Base-by-base conservation (phyloP, 805 yeast genomes). In the Kuraishia piskuri region DNA sequence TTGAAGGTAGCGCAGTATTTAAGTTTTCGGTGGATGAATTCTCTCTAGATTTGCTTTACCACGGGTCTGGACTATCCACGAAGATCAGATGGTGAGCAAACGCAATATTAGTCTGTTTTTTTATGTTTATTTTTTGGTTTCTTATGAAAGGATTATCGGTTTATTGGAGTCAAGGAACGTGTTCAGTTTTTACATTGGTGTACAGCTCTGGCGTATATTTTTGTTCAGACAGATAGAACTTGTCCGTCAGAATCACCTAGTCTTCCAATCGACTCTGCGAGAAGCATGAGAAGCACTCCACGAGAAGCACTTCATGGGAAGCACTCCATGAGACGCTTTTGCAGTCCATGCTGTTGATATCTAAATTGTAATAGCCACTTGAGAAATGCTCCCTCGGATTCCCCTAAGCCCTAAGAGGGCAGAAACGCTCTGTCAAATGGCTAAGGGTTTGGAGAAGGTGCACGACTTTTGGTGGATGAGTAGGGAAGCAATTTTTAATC, bases 1-100 rank as follows among this genome's bases (percentile, higher is more conserved):
- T 82, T 21, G 75, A 77, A 47, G 76, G 79, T 0, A 59, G 61
- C 37, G 82, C 84, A 0, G 63, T 71, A 26, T 65, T 81, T 55
- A 64, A 65, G 10, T 64, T 78, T 1, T 56, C 53, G 10, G 49
- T 82, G 6, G 80, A 68, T 21, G 57, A 68, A 45, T 79, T 73
- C 59, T 61, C 64, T 9, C 56, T 76, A 45, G 73, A 71, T 21
- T 57, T 81, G 50, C 62, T 72, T 36, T 82, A 80, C 61, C 63
- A 65, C 9, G 85, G 85, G 0, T 55, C 61, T 9, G 79, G 75
- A 1, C 58, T 75, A 46, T 64, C 68, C 26, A 70, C 83, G 1
- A 69, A 70, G 50, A 73, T 79, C 50, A 59, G 61, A 31, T 56
- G 71, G 53, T 63, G 40, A 31, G 57, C 53, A 24, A n/a, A 26